Conservation (phyloP, 768 basidiomycete genomes). For the Russula sp. region DNA sequence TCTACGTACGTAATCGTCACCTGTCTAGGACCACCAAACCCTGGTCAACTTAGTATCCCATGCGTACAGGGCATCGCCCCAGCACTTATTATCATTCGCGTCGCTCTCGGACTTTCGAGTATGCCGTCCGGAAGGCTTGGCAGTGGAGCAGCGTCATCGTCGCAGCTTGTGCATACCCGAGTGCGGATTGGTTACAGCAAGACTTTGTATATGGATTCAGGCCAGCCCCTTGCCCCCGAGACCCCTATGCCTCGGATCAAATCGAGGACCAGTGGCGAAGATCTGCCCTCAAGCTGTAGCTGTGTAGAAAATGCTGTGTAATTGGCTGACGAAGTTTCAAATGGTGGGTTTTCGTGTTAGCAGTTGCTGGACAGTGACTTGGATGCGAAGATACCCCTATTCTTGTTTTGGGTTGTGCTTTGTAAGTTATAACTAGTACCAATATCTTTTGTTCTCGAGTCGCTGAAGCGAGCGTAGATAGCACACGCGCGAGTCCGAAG, state of each 20-base stretch:
- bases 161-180: neutral
- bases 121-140: neutral
- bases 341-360: neutral
- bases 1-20: constrained; percentile 32
- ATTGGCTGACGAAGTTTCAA: neutral
- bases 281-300: neutral
- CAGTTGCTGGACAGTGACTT: neutral
- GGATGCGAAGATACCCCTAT: neutral
- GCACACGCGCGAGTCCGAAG: too few relatives aligned
- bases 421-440: too few relatives aligned
- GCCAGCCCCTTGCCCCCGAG: neutral
- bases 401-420: neutral
- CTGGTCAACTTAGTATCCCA: too few relatives aligned
- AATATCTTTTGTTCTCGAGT: neutral
- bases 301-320: neutral
- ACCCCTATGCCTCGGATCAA: neutral
- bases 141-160: too few relatives aligned
- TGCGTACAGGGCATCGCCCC: constrained; percentile 13
- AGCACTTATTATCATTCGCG: constrained; percentile 11
- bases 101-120: constrained; percentile 11
- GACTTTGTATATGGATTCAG: neutral
- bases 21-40: neutral
- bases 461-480: too few relatives aligned
- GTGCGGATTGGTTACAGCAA: neutral
- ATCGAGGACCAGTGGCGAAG: neutral